Conservation (phyloP, 2,329 filamentous ascomycete species). For the Ploettnerulaceae sp. region DNA sequence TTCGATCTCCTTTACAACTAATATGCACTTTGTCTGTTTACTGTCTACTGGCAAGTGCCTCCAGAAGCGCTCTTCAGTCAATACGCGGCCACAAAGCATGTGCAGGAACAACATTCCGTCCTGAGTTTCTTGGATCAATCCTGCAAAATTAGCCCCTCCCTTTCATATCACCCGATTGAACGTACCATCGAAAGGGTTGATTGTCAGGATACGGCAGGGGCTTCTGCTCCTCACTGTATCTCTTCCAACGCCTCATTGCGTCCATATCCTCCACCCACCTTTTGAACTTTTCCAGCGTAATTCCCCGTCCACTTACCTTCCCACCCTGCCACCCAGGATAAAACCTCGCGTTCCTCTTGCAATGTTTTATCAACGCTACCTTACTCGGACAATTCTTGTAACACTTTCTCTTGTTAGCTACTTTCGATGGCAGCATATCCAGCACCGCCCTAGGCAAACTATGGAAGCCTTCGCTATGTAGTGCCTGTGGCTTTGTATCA, state of each 20-base stretch:
- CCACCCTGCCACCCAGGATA: conserved; percentile 4
- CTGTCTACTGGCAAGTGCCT: no score
- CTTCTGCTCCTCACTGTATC: not conserved
- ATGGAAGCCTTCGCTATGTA: conserved; percentile 9
- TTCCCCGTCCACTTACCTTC: not conserved
- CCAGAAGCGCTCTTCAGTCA: not conserved
- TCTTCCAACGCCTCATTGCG: conserved; percentile 3
- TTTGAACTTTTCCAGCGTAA: conserved; percentile 4
- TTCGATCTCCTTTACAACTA: no score
- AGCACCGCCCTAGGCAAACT: conserved; percentile 6
- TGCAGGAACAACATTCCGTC: not conserved
- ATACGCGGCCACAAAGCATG: conserved; percentile 6
- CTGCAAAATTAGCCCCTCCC: not conserved
- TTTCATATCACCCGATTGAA: not conserved
- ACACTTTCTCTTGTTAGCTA: conserved; percentile 1
- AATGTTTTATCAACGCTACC: conserved; percentile 1
- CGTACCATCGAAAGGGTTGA: conserved; percentile 2
- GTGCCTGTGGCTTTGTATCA: conserved; percentile 4
- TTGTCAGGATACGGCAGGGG: conserved; percentile 5
- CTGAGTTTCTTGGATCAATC: conserved; percentile 9
- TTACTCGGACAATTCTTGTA: conserved; percentile 7
- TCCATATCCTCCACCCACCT: conserved; percentile 13
- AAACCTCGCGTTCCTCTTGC: conserved; percentile 7
- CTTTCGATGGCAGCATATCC: conserved; percentile 3
- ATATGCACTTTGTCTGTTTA: no score